These are phyloP conservation scores for Nothophoma quercina DNA, from an alignment of 2,329 filamentous ascomycete genomes.

Conservation along the genomic window DNA sequence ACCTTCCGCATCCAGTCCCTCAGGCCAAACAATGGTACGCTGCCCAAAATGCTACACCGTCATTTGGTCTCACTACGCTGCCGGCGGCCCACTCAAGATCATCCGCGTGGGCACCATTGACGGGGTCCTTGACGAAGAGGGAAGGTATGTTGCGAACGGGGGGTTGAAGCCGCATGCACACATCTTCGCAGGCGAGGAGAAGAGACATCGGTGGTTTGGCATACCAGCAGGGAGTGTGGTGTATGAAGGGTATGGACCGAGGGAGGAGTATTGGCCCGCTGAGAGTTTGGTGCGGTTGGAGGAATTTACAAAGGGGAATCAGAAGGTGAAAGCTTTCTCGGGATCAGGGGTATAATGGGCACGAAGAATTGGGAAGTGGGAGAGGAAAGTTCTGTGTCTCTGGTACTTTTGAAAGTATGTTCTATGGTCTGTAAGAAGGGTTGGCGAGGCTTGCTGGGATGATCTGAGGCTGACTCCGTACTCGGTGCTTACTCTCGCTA, in stretches of 20 bases:
- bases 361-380: no score
- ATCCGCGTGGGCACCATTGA: background rate
- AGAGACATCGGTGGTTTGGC: slow-evolving; percentile 49
- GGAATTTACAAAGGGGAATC: no score
- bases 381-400: no score
- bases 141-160: slow-evolving; percentile 19
- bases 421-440: no score
- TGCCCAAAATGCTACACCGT: slow-evolving; percentile 54
- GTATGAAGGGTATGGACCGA: background rate
- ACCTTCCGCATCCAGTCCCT: slow-evolving; percentile 4
- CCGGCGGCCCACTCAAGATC: slow-evolving; percentile 13
- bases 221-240: background rate
- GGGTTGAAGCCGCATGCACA: slow-evolving; percentile 56
- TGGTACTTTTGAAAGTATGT: no score
- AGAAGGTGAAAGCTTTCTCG: no score
- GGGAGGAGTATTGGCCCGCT: background rate
- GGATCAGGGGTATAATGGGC: no score
- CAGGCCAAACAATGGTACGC: slow-evolving; percentile 50
- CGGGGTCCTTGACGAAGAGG: slow-evolving; percentile 14
- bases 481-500: slow-evolving; percentile 7
- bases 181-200: slow-evolving; percentile 45
- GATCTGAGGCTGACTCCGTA: background rate
- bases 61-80: slow-evolving; percentile 55
- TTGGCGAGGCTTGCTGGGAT: no score
- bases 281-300: background rate